Evolutionary conservation across 371 early-diverging fungal genomes (phyloP).

Genomic region (Rhizomucor pusillus): DNA sequence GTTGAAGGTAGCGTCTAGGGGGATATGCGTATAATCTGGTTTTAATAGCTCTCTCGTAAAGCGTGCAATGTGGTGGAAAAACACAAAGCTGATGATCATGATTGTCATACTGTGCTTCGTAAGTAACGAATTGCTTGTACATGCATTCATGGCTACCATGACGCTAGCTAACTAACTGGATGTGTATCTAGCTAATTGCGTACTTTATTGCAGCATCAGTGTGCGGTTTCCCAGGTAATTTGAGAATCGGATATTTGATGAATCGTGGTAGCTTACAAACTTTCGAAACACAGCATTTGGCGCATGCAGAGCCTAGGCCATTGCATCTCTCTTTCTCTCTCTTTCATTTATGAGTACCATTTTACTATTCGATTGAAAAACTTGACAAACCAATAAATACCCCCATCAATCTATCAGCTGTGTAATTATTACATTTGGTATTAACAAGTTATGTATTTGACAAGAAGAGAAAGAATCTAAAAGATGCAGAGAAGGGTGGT

Average conservation of each 20-base stretch:
- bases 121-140: conserved; percentile 28
- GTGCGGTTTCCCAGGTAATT: conserved; percentile 76
- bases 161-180: no score
- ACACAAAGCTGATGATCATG: conserved; percentile 75
- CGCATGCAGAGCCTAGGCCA: conserved; percentile 12
- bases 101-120: conserved; percentile 67
- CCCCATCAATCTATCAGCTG: no score
- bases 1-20: conserved; percentile 54
- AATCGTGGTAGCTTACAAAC: background rate
- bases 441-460: no score
- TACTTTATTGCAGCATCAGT: conserved; percentile 67
- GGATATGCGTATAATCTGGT: background rate
- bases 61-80: conserved; percentile 94
- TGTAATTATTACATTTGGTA: no score
- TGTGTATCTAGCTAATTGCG: conserved; percentile 49
- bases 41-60: conserved; percentile 11
- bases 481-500: background rate
- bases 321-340: background rate
- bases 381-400: background rate
- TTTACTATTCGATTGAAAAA: background rate
- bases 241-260: background rate
- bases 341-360: conserved; percentile 2
- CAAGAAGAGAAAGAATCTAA: background rate
- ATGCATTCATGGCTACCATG: no score
- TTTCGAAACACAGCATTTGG: conserved; percentile 24